These are phyloP conservation scores for Cystoisospora suis DNA, from an alignment of 169 alveolate genomes.

Conservation along the genomic window DNA sequence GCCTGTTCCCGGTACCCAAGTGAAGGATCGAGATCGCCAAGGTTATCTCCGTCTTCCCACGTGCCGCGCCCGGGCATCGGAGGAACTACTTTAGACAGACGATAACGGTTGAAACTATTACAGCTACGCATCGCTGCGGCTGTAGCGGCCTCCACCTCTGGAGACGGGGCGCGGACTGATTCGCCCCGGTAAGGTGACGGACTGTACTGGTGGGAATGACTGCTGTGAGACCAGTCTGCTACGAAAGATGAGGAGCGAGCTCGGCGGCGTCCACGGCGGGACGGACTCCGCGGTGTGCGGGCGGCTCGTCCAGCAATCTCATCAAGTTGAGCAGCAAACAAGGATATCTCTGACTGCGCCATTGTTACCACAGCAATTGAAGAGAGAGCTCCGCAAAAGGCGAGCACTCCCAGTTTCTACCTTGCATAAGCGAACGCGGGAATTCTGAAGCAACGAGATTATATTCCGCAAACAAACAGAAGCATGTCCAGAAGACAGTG, in stretches of 20 bases:
- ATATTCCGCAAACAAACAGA: too few relatives aligned
- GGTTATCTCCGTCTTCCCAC: neutral
- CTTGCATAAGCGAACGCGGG: too few relatives aligned
- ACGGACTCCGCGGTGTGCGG: neutral
- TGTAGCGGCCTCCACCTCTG: too few relatives aligned
- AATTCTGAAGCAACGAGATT: too few relatives aligned
- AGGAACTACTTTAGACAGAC: neutral
- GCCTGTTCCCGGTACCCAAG: neutral
- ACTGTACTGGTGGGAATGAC: too few relatives aligned
- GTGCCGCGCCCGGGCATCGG: constrained; percentile 38
- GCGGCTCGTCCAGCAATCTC: constrained; percentile 20
- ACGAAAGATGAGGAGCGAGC: neutral
- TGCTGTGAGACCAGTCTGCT: neutral
- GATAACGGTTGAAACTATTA: constrained; percentile 33
- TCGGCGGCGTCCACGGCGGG: neutral
- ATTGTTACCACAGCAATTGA: neutral
- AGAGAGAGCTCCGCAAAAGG: neutral
- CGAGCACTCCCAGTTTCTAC: neutral
- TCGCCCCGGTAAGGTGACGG: neutral
- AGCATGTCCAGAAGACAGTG: too few relatives aligned
- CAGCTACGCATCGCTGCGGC: neutral
- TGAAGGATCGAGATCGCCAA: neutral
- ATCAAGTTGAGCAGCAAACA: constrained; percentile 6
- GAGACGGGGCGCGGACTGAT: neutral
- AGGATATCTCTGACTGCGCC: constrained; percentile 13